Evolutionary conservation across 192 early-diverging fungal species (phyloP).

Genomic region (Gaertneriomyces sp.): DNA sequence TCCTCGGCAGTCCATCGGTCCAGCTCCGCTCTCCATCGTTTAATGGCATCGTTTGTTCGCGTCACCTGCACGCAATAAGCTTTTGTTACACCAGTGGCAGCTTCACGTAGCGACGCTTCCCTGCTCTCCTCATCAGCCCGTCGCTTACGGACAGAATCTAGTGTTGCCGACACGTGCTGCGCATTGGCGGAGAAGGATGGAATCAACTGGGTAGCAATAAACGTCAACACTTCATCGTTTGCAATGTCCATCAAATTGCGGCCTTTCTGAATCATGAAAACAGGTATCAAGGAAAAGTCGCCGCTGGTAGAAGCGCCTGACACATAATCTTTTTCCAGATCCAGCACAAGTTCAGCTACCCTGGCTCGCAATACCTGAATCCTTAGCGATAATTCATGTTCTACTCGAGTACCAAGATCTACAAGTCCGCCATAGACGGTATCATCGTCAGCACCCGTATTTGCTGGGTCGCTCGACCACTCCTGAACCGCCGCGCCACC

Average conservation of each 20-base stretch:
- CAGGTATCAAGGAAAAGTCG: slow-evolving; percentile 1
- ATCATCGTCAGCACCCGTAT: background rate
- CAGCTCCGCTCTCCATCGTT: slow-evolving; percentile 16
- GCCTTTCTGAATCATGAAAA: slow-evolving; percentile 6
- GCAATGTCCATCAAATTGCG: slow-evolving; percentile 3
- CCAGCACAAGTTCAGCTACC: slow-evolving; percentile 1
- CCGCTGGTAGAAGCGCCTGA: slow-evolving; percentile 1
- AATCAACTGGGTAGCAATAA: slow-evolving; percentile 2
- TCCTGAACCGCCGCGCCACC: slow-evolving; percentile 5
- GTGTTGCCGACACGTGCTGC: background rate
- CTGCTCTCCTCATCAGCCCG: slow-evolving; percentile 10
- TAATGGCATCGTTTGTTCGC: slow-evolving; percentile 11
- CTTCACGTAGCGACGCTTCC: slow-evolving; percentile 1
- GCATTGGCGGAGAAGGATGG: slow-evolving; percentile 4
- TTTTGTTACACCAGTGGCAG: slow-evolving; percentile 10
- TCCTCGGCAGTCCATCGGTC: slow-evolving; percentile 6
- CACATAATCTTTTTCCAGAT: background rate
- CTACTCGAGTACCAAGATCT: background rate
- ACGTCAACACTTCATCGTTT: slow-evolving; percentile 12
- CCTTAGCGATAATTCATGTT: background rate
- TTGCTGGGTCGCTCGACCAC: background rate
- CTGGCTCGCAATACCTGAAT: slow-evolving; percentile 3
- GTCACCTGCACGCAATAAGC: slow-evolving; percentile 15
- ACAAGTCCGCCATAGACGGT: background rate
- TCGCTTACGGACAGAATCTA: background rate